phyloP scores from a whole-genome alignment of 495 filamentous ascomycete genomes.

The Rhypophila decipiens region DNA sequence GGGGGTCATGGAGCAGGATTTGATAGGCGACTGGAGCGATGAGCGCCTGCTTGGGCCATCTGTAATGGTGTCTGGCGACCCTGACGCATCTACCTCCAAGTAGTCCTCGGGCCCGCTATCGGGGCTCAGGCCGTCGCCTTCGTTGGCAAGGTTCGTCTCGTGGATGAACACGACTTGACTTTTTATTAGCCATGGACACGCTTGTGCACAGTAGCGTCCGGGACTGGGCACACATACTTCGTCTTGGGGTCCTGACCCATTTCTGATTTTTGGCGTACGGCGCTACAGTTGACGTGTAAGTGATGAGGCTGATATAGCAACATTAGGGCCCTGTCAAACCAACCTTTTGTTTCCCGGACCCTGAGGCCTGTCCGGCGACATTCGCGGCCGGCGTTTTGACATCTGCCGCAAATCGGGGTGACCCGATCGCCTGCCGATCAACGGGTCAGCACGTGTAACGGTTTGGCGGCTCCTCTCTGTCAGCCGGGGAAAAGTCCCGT shows the following conservation, averaged over 20 bases:
- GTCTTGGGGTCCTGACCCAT: conserved; percentile 25
- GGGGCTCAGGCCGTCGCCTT: conserved; percentile 14
- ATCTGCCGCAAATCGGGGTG: conserved; percentile 37
- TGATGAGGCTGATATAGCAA: not conserved
- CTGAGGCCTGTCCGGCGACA: conserved; percentile 23
- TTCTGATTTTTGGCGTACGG: conserved; percentile 21
- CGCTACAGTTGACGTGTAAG: conserved; percentile 5
- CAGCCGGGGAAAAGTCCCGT: too few species aligned
- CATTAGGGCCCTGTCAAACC: not conserved
- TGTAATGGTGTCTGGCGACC: too few species aligned
- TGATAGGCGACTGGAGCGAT: too few species aligned
- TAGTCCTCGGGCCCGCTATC: conserved; percentile 8
- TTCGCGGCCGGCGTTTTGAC: conserved; percentile 13
- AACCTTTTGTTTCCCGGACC: conserved; percentile 21
- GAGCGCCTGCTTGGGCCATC: too few species aligned
- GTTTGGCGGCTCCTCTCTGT: not conserved
- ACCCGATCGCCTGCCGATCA: conserved; percentile 36
- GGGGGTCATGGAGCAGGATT: too few species aligned
- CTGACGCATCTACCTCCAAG: too few species aligned
- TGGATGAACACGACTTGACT: conserved; percentile 3
- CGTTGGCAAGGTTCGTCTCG: conserved; percentile 18
- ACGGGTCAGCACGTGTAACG: not conserved
- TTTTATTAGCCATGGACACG: not conserved
- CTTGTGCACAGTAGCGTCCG: not conserved
- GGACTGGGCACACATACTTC: conserved; percentile 15